These are phyloP conservation scores for Miscanthus lutarioriparius DNA, from an alignment of 176 grass and related monocot genomes.

Conservation along the genomic window DNA sequence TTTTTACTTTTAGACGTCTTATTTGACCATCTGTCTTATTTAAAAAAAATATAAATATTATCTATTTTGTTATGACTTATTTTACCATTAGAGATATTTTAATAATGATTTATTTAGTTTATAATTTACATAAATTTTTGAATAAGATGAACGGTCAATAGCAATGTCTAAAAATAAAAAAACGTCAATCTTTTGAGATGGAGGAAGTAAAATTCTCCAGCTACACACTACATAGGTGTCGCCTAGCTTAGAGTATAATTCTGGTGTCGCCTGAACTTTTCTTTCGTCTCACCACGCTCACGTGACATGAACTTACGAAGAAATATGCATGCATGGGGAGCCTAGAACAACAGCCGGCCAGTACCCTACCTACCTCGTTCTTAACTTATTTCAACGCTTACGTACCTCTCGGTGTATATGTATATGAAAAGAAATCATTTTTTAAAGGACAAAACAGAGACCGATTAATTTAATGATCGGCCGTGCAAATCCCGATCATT, in stretches of 20 bases:
- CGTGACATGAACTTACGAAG: neutral
- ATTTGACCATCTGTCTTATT: too few species aligned
- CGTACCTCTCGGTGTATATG: neutral
- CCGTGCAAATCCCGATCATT: constrained; percentile 32
- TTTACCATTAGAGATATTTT: too few species aligned
- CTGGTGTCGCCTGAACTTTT: neutral
- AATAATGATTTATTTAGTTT: too few species aligned
- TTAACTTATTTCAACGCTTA: neutral
- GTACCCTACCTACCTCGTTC: neutral
- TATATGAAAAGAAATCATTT: neutral
- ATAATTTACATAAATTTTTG: too few species aligned
- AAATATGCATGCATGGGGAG: neutral
- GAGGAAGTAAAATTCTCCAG: too few species aligned
- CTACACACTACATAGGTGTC: too few species aligned
- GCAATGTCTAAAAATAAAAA: too few species aligned
- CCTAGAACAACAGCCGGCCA: neutral
- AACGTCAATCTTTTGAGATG: too few species aligned
- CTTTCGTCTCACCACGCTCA: neutral
- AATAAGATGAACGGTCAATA: too few species aligned
- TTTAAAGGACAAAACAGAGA: neutral
- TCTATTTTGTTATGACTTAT: too few species aligned
- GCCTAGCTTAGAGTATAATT: neutral
- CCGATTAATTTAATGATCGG: neutral
- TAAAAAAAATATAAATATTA: too few species aligned
- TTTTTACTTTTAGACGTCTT: too few species aligned